These are phyloP conservation scores for Colletotrichum nymphaeae DNA, from an alignment of 2,329 filamentous ascomycete genomes.

Conservation along the genomic window DNA sequence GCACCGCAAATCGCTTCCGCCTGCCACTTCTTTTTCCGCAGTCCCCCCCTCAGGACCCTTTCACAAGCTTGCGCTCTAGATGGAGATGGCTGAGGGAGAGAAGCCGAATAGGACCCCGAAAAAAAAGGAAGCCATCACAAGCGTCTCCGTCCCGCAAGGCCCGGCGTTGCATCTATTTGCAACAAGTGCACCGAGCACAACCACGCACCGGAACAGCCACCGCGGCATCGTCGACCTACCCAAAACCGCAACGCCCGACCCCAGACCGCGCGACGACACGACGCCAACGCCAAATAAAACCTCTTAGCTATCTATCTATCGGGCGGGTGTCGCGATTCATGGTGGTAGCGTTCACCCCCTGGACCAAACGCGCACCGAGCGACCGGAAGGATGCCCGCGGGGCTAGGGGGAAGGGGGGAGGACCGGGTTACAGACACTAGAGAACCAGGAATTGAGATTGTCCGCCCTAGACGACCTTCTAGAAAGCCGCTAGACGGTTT, in stretches of 20 bases:
- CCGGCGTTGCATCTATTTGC: slow-evolving; percentile 12
- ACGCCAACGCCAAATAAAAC: neutral
- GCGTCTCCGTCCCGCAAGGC: neutral
- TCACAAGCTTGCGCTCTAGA: neutral
- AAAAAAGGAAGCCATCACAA: slow-evolving; percentile 1
- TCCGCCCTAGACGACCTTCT: slow-evolving; percentile 16
- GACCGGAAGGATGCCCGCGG: neutral
- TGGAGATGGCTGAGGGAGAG: neutral
- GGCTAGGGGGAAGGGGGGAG: neutral
- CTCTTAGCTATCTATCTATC: too few species aligned
- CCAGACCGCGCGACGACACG: neutral
- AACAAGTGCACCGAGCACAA: neutral
- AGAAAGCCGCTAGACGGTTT: slow-evolving; percentile 22
- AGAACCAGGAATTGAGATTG: neutral
- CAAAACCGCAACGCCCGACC: neutral
- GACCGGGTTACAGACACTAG: neutral
- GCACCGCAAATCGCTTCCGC: neutral
- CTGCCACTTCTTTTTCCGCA: neutral
- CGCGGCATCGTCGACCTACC: neutral
- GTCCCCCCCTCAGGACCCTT: neutral
- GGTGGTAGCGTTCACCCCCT: neutral
- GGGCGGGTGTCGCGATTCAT: slow-evolving; percentile 1
- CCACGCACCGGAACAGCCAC: neutral
- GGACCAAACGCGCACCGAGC: neutral
- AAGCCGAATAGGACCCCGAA: neutral